Conservation (phyloP, 441 rosid species). For the Viola pubescens region DNA sequence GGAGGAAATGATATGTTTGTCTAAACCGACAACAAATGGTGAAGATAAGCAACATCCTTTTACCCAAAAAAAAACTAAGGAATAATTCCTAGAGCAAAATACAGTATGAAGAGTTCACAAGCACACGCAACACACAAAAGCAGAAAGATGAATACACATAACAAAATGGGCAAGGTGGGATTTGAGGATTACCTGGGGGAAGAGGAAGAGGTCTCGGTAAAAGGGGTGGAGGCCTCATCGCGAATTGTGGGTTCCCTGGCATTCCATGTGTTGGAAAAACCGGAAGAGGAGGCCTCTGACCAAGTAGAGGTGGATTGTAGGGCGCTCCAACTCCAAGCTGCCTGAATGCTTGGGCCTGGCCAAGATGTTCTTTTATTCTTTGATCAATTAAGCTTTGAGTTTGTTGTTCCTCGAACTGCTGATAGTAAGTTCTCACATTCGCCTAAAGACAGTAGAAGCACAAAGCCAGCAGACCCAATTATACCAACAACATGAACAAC, state of each 20-base stretch:
- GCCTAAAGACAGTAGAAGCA: constrained; percentile 37
- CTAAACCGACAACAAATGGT: no score
- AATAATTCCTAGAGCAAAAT: no score
- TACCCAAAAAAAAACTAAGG: no score
- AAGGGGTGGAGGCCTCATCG: constrained; percentile 75
- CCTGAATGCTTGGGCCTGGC: constrained; percentile 71
- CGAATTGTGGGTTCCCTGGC: constrained; percentile 46
- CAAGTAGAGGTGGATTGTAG: constrained; percentile 73
- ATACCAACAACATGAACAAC: not conserved
- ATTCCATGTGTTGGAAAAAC: constrained; percentile 58
- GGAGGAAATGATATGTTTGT: no score
- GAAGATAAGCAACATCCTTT: no score
- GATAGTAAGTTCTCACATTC: constrained; percentile 84
- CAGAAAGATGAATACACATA: not conserved
- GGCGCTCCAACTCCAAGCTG: constrained; percentile 94
- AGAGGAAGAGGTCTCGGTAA: constrained; percentile 69
- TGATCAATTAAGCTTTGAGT: constrained; percentile 92
- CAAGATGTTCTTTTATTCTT: constrained; percentile 90
- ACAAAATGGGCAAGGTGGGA: not conserved
- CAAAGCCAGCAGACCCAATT: constrained; percentile 1
- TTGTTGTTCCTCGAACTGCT: constrained; percentile 95
- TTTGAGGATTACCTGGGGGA: constrained; percentile 38
- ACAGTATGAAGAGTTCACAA: not conserved
- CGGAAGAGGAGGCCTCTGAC: constrained; percentile 70
- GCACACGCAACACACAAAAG: not conserved